Base-by-base conservation (phyloP, 768 basidiomycete species). In the Megacollybia marginata region DNA sequence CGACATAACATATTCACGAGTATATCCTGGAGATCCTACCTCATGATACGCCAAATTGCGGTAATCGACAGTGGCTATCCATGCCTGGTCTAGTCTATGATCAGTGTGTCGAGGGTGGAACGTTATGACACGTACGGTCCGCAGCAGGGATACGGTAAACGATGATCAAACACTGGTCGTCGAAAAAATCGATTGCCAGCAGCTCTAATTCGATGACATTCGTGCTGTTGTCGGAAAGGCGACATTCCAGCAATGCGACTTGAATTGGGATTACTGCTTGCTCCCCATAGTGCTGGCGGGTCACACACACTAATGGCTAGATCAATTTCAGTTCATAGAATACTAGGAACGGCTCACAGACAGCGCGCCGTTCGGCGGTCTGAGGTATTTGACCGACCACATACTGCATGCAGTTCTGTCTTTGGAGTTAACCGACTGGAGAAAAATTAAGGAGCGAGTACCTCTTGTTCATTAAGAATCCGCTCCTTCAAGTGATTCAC, bases 131-230 rank as follows among this genome's bases (percentile, higher is more conserved):
- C 58, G 54, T 60, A 59, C 71, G 61, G 49, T 60, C 63, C 51
- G 15, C 32, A 47, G 65, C 67, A 50, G 68, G 68, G 60, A 65
- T 63, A 63, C 75, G 78, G 67, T 78, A 84, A 52, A 87, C 74
- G 54, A 88, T 69, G 55, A 88, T 73, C 52, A 88, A 61, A 58
- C 64, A 69, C 62, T 82, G 77, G 56, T 88, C 83, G 69, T 91
- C 88, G 64, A 92, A 88, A 67, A 90, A 90, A 49, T 88, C 83
- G 40, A 69, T 74, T 57, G 83, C 83, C 61, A 88, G 61, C 42
- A 88, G 56, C 52, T 82, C 73, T 58, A 82, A 62, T 55, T 71
- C 68, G 48, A 51, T 59, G 42, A 55, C 67, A 52, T 47, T 55
- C 54, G 53, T 55, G 36, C 59, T 62, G 66, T 69, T 72, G 62